A percentile compares a stretch with the other conserved stretches of the same genome.
These are phyloP conservation scores for Septoria petroselini DNA, from an alignment of 2,329 filamentous ascomycete genomes.

Conservation along the genomic window DNA sequence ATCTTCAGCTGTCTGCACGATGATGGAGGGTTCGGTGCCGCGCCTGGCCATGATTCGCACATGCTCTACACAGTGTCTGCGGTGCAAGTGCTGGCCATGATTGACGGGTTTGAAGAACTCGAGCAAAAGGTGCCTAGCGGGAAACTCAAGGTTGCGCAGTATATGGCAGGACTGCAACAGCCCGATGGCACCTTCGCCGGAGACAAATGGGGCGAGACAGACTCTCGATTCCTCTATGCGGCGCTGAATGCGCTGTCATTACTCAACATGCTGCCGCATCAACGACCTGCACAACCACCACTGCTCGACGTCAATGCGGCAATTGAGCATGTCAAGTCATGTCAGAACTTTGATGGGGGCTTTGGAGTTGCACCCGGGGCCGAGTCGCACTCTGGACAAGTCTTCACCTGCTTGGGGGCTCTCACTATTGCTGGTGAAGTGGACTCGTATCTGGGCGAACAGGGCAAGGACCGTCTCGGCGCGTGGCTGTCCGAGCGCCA, in stretches of 20 bases:
- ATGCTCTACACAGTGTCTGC: conserved; percentile 95
- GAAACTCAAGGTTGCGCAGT: conserved; percentile 71
- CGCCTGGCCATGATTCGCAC: conserved; percentile 90
- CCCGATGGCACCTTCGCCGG: conserved; percentile 80
- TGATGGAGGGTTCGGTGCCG: conserved; percentile 87
- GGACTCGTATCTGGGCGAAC: conserved; percentile 65
- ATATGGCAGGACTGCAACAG: conserved; percentile 80
- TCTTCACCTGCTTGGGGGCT: conserved; percentile 89
- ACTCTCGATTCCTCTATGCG: conserved; percentile 90
- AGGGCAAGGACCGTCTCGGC: conserved; percentile 67
- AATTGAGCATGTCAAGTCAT: conserved; percentile 73
- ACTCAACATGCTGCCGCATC: conserved; percentile 61
- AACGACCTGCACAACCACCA: conserved; percentile 28
- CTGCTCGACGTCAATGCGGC: conserved; percentile 77
- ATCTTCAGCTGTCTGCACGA: conserved; percentile 92
- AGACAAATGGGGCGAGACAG: conserved; percentile 94
- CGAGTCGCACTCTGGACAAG: conserved; percentile 91
- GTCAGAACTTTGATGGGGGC: conserved; percentile 90
- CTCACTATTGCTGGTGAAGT: conserved; percentile 78
- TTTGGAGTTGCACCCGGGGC: conserved; percentile 87
- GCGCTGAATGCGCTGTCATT: conserved; percentile 87
- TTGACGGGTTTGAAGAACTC: conserved; percentile 80
- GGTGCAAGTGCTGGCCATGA: conserved; percentile 83
- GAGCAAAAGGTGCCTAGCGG: conserved; percentile 66
- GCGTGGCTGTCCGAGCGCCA: conserved; percentile 94